These are phyloP conservation scores for Odontarrhena argentea DNA, from an alignment of 345 rosid species.

Conservation along the genomic window DNA sequence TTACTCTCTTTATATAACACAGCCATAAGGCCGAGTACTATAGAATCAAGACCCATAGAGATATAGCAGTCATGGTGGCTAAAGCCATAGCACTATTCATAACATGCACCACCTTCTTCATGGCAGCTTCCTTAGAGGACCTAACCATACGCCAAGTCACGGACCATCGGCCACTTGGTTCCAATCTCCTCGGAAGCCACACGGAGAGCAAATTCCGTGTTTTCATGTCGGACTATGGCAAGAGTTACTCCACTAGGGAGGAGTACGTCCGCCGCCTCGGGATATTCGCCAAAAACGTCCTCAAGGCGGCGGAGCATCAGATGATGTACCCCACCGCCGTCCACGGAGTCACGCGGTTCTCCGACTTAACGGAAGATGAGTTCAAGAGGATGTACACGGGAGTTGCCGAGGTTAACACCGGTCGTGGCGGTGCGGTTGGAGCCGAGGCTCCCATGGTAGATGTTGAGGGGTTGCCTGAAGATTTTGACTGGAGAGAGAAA, in stretches of 20 bases:
- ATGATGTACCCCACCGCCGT: constrained; percentile 68
- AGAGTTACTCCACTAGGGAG: constrained; percentile 57
- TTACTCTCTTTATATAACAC: not conserved
- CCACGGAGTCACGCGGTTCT: constrained; percentile 80
- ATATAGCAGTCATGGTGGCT: constrained; percentile 36
- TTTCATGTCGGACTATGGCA: constrained; percentile 62
- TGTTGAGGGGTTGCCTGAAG: constrained; percentile 60
- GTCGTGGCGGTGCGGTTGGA: constrained; percentile 24
- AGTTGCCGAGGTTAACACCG: constrained; percentile 35
- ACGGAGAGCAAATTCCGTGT: constrained; percentile 56
- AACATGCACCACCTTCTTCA: constrained; percentile 30
- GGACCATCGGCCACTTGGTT: constrained; percentile 27
- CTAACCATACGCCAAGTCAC: constrained; percentile 56
- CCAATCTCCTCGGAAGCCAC: constrained; percentile 41
- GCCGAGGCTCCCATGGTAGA: constrained; percentile 37
- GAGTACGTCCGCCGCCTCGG: constrained; percentile 76
- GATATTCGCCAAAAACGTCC: constrained; percentile 65
- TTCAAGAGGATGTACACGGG: constrained; percentile 68
- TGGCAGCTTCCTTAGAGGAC: constrained; percentile 32
- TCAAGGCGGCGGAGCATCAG: constrained; percentile 81
- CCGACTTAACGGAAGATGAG: constrained; percentile 78
- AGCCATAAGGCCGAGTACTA: constrained; percentile 18
- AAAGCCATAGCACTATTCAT: constrained; percentile 30
- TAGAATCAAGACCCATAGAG: constrained; percentile 17
- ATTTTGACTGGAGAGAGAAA: constrained; percentile 86